These are phyloP conservation scores for Prunus fruticosa DNA, from an alignment of 306 rosid genomes.

Conservation along the genomic window DNA sequence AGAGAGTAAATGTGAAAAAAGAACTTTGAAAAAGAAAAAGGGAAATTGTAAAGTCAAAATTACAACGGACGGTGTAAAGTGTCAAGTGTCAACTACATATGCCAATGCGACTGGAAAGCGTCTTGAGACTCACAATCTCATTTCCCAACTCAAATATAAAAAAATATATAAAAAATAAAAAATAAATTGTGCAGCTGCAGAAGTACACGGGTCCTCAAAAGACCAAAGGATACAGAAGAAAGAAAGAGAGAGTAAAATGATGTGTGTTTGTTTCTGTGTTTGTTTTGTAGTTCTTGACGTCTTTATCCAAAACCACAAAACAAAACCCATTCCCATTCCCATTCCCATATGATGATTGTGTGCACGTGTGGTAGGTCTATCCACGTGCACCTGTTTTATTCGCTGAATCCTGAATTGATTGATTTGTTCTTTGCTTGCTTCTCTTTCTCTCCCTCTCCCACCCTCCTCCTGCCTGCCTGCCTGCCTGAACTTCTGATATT, in stretches of 20 bases:
- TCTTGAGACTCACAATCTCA: constrained; percentile 37
- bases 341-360: constrained; percentile 53
- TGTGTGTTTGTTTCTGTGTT: constrained; percentile 10
- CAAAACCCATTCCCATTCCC: background rate
- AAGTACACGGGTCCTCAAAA: constrained; percentile 15
- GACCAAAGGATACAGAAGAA: background rate
- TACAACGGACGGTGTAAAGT: background rate
- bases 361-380: constrained; percentile 94
- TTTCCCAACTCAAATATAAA: constrained; percentile 21
- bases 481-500: background rate
- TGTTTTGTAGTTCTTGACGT: constrained; percentile 39
- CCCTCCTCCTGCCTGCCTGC: background rate
- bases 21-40: background rate
- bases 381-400: constrained; percentile 86
- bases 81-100: constrained; percentile 3
- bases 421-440: constrained; percentile 38
- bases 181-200: constrained; percentile 1
- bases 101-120: background rate
- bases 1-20: background rate
- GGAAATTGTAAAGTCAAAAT: background rate
- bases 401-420: constrained; percentile 45
- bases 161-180: background rate
- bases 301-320: constrained; percentile 27
- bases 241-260: constrained; percentile 2
- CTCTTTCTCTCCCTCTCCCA: background rate